Base-by-base conservation (phyloP, 345 rosid species). In the Rhodamnia argentea region DNA sequence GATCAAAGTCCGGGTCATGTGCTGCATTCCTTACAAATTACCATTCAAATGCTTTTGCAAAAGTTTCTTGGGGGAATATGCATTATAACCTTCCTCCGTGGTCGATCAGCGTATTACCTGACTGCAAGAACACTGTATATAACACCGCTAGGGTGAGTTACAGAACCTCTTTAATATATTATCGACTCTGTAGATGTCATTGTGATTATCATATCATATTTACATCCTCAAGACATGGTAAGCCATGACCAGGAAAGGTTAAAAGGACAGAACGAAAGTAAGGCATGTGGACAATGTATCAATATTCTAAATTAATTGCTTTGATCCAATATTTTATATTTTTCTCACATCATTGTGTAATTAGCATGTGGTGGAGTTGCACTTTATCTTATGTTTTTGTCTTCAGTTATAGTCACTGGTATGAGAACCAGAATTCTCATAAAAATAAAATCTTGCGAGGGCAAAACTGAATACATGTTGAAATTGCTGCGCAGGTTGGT, bases 71-170 rank as follows among this genome's bases (percentile, higher is more conserved):
- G 52, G 86, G 96, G 83, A 92, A 88, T 87, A 93, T 86, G 92
- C 99, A 96, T 90, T 96, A 95, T 90, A 94, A 96, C 89, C 90
- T 98, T 64, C 99, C 99, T 88, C 98, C 99, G 12, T 98, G 99
- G 99, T 96, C 99, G 87, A 92, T 98, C 84, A 98, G 99, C 91
- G 94, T 98, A 88, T 98, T 98, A 84, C 99, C 99, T 14, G 99
- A 96, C 91, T 98, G 99, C 96, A 94, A 94, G 93, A 96, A 95
- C 91, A 98, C 99, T 7, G 98, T 92, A 56, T 98, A 96, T 92
- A 96, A 98, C 93, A 98, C 99, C 82, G 99, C 99, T 87, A 92
- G 98, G 94, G 99, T 96, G 85, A 91, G 94, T 84, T 70, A 62
- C 29, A 23, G 23, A 26, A 50, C 62, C 44, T 18, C 42, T 15